A percentile compares a stretch with the other conserved stretches of the same genome.
Conservation (phyloP, 2,329 filamentous ascomycete species). For the Sporothrix globosa region DNA sequence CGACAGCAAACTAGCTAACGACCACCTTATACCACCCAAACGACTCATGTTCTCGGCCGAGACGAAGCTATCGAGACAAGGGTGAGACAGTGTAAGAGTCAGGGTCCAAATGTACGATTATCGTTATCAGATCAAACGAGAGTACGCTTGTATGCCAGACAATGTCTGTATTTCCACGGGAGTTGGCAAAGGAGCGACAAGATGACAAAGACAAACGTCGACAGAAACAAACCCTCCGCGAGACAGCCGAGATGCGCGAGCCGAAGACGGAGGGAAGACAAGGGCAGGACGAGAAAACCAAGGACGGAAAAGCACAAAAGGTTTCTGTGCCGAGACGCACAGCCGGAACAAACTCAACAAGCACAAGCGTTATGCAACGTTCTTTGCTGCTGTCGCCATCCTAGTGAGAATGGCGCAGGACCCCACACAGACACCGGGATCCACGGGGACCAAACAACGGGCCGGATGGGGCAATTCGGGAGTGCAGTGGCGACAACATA, state of each 20-base stretch:
- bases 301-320: neutral
- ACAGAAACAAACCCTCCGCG: neutral
- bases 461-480: constrained; percentile 27
- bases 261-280: neutral
- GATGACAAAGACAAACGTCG: neutral
- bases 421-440: constrained; percentile 1
- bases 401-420: constrained; percentile 28
- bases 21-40: too few relatives aligned
- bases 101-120: too few relatives aligned
- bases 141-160: too few relatives aligned
- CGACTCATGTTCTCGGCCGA: too few relatives aligned
- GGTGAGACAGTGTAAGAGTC: too few relatives aligned
- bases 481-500: constrained; percentile 4
- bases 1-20: too few relatives aligned
- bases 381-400: constrained; percentile 13
- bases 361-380: neutral
- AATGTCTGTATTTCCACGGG: too few relatives aligned
- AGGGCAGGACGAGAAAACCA: neutral
- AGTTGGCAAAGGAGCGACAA: neutral
- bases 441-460: constrained; percentile 1
- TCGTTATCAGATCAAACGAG: too few relatives aligned
- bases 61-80: too few relatives aligned
- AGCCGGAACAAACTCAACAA: too few relatives aligned
- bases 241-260: constrained; percentile 16
- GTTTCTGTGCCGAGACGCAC: too few relatives aligned